These are phyloP conservation scores for Fraxinus nigra DNA, from an alignment of 305 asterid genomes.

Conservation along the genomic window DNA sequence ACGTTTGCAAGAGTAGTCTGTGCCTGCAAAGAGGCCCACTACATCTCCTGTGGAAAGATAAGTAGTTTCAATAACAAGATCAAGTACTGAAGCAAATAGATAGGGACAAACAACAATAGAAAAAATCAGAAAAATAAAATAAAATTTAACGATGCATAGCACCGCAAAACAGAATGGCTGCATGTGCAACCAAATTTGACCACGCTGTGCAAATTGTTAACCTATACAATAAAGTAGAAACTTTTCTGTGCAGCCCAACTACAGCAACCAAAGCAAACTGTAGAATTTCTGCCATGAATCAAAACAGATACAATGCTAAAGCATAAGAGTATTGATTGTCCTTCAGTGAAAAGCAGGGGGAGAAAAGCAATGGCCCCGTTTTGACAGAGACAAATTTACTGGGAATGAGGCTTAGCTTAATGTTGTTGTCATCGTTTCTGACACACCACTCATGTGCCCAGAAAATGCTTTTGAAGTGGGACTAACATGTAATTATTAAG, in stretches of 20 bases:
- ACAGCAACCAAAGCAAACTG: background rate
- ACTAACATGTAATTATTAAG: background rate
- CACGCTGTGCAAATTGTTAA: background rate
- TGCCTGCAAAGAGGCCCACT: conserved; percentile 60
- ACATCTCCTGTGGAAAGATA: conserved; percentile 53
- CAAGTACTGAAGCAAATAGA: conserved; percentile 4
- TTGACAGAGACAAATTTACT: background rate
- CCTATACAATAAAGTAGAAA: background rate
- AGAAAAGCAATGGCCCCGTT: background rate
- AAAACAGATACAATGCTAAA: background rate
- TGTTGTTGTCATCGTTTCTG: background rate
- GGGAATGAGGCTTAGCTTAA: background rate
- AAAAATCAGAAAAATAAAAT: background rate
- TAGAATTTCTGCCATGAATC: background rate
- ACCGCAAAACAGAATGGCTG: conserved; percentile 15
- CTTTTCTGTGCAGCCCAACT: background rate
- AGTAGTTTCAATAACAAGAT: conserved; percentile 19
- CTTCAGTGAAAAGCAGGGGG: background rate
- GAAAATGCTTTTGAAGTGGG: background rate
- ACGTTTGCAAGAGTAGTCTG: conserved; percentile 50
- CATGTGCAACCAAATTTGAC: conserved; percentile 15
- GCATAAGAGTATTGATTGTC: background rate
- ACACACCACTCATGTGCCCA: background rate
- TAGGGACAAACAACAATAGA: conserved; percentile 14
- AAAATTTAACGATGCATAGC: conserved; percentile 5